Conservation (phyloP, 345 rosid species). For the Bruguiera sexangula region DNA sequence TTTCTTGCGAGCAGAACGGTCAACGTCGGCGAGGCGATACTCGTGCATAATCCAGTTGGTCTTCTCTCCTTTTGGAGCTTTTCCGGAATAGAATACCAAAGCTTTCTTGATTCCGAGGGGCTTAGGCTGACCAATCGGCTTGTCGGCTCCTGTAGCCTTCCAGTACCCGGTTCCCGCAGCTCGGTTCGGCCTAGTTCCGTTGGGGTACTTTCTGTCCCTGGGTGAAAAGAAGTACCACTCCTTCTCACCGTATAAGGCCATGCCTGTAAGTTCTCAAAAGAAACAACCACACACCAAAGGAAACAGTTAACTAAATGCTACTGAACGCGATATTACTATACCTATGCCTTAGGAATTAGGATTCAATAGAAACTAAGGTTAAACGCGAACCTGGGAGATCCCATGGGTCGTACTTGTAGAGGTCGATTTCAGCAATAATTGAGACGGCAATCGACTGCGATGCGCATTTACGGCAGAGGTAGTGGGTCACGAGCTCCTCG, state of each 20-base stretch:
- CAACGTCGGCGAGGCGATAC: constrained; percentile 87
- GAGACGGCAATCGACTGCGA: constrained; percentile 73
- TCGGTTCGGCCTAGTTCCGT: constrained; percentile 91
- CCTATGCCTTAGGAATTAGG: too few relatives aligned
- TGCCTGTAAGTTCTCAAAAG: constrained; percentile 28
- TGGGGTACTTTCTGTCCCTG: constrained; percentile 83
- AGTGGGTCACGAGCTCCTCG: constrained; percentile 92
- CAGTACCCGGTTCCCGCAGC: constrained; percentile 90
- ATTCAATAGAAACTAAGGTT: background rate
- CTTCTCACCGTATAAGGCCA: constrained; percentile 83
- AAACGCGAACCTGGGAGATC: constrained; percentile 58
- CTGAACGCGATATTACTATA: background rate
- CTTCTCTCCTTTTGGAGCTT: constrained; percentile 82
- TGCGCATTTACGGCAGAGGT: constrained; percentile 75
- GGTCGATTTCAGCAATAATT: constrained; percentile 75
- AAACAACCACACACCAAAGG: background rate
- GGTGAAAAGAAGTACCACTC: constrained; percentile 98
- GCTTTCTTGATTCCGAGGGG: constrained; percentile 87
- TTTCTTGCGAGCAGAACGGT: constrained; percentile 76
- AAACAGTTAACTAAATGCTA: background rate
- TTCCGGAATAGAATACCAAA: constrained; percentile 82
- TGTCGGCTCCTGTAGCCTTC: constrained; percentile 99
- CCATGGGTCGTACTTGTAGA: constrained; percentile 84
- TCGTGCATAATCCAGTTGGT: constrained; percentile 99
- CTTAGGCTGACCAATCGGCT: constrained; percentile 82